Evolutionary conservation across 768 basidiomycete genomes (phyloP).

Genomic region (Hericium erinaceus): DNA sequence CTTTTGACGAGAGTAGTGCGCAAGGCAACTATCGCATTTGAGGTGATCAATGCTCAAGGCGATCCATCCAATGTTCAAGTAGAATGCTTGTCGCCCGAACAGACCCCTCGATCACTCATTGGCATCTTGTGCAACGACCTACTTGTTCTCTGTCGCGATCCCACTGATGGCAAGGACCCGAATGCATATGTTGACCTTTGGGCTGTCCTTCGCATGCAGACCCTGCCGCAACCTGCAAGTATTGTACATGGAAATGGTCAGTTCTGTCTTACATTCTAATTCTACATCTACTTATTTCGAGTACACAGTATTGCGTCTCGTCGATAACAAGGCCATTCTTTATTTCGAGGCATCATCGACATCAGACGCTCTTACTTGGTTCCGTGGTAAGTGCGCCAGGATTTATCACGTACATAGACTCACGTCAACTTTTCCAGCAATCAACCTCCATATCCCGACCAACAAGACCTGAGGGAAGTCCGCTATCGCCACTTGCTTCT

Average conservation of each 20-base stretch:
- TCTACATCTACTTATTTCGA: constrained; percentile 1
- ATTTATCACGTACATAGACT: neutral
- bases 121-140: constrained; percentile 91
- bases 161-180: constrained; percentile 71
- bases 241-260: constrained; percentile 82
- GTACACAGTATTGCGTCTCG: constrained; percentile 63
- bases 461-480: constrained; percentile 48
- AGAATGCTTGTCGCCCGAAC: constrained; percentile 81
- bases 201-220: constrained; percentile 95
- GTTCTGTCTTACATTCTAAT: neutral
- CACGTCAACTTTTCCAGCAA: constrained; percentile 37
- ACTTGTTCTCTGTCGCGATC: constrained; percentile 84
- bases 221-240: constrained; percentile 80
- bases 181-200: constrained; percentile 79
- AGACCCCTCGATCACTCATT: constrained; percentile 68
- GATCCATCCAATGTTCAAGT: constrained; percentile 79
- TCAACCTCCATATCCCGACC: constrained; percentile 81
- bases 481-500: constrained; percentile 14
- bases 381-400: constrained; percentile 50
- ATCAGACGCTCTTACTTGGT: constrained; percentile 84
- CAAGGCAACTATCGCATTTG: constrained; percentile 73
- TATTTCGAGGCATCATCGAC: constrained; percentile 83
- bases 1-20: constrained; percentile 85
- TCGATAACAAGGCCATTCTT: constrained; percentile 86
- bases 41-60: constrained; percentile 68